phyloP scores from a whole-genome alignment of 148 eudicot genomes.

The Amaranthus palmeri region DNA sequence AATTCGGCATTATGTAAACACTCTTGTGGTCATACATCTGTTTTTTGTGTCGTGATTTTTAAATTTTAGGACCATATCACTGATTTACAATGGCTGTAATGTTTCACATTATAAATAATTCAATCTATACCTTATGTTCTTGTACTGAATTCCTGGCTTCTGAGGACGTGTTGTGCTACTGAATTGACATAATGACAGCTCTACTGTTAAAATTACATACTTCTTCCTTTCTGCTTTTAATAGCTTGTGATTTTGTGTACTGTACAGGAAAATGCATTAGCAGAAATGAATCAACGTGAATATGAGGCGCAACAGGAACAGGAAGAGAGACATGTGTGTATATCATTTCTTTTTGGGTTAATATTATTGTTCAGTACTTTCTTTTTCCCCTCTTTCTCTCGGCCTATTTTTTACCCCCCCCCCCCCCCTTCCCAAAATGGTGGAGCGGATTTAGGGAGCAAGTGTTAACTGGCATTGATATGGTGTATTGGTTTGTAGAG shows the following conservation, averaged over 20 bases:
- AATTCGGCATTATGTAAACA: background rate
- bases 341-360: conserved; percentile 1
- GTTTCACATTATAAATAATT: background rate
- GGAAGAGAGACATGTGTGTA: conserved; percentile 78
- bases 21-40: background rate
- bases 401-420: background rate
- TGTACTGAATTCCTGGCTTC: background rate
- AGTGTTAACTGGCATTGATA: background rate
- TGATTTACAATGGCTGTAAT: too few relatives aligned
- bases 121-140: background rate
- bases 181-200: background rate
- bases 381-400: background rate
- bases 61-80: background rate
- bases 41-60: background rate
- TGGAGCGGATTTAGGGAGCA: background rate
- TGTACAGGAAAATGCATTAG: conserved; percentile 62
- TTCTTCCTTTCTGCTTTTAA: background rate
- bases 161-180: background rate
- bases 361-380: background rate
- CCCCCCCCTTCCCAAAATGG: background rate
- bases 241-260: conserved; percentile 3
- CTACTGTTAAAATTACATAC: background rate
- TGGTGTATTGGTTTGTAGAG: conserved; percentile 40
- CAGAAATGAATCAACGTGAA: conserved; percentile 73
- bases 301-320: conserved; percentile 67